Evolutionary conservation across 2,329 filamentous ascomycete genomes (phyloP), one percentile per base, ranked within the genome.

Genomic region (Nannizzia gypsea): DNA sequence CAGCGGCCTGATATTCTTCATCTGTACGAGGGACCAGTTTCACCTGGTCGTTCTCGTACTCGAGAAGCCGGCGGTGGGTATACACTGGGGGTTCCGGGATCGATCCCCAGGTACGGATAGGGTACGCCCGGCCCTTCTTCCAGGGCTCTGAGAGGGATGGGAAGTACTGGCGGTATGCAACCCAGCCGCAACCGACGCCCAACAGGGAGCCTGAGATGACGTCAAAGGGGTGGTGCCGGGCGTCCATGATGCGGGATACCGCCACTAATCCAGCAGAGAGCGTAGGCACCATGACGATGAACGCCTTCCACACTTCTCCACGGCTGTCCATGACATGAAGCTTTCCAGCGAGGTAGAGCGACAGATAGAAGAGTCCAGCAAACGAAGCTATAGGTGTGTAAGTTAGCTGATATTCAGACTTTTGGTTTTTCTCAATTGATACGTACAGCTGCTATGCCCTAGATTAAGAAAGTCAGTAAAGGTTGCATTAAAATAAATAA

Each of bases 221-320:
- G 64, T 84, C 81, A 67, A 84, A 83, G 0, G 81, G 80, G 64
- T 84, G 81, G 61, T 84, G 81, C 15, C 81, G 76, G 22, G 81
- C 81, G 64, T 84, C 81, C 81, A 83, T 83, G 60, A 83, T 83
- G 50, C 81, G 78, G 13, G 78, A 79, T 40, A 80, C 78, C 4
- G 81, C 79, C 58, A 84, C 75, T 46, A 83, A 73, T 9, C 76
- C 74, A 17, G 81, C 81, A 22, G 74, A 80, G 15, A 84, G 73
- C 8, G 76, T 74, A 1, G 81, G 81, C 3, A 80, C 70, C 62
- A 82, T 71, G 42, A 82, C 76, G 22, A 83, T 67, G 59, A 83
- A 75, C 1, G 78, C 71, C 66, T 83, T 83, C 81, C 81, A 84
- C 15, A 81, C 80, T 67, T 83, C 81, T 34, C 81, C 81, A 62